A percentile compares a stretch with the other conserved stretches of the same genome.
These are phyloP conservation scores for Curvularia sp. DNA, from an alignment of 2,329 filamentous ascomycete species.

Conservation along the genomic window DNA sequence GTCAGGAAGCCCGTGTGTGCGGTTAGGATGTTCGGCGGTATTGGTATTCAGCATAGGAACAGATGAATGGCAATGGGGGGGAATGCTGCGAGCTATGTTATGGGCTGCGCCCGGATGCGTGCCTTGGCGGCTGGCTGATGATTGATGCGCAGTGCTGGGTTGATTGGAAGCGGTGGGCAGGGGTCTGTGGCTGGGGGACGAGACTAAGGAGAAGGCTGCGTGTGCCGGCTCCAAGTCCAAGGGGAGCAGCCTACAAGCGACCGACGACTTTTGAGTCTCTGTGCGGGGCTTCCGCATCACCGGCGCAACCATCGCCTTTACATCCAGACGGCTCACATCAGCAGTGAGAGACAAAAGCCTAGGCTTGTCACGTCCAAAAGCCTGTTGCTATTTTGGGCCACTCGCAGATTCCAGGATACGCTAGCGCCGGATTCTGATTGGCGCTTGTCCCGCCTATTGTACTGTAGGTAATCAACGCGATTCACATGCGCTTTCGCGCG, in stretches of 20 bases:
- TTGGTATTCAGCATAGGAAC: slow-evolving; percentile 9
- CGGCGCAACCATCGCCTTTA: neutral
- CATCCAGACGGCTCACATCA: slow-evolving; percentile 21
- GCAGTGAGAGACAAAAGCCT: slow-evolving; percentile 16
- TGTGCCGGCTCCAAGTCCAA: slow-evolving; percentile 1
- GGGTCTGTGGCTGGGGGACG: slow-evolving; percentile 28
- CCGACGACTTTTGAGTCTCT: neutral
- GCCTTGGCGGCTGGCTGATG: slow-evolving; percentile 35
- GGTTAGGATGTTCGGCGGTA: slow-evolving; percentile 6
- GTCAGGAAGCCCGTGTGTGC: slow-evolving; percentile 13
- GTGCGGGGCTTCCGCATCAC: neutral
- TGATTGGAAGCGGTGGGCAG: slow-evolving; percentile 24
- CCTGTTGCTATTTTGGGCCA: slow-evolving; percentile 37
- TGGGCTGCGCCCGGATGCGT: slow-evolving; percentile 30
- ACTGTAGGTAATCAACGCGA: no score
- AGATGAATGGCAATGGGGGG: slow-evolving; percentile 11
- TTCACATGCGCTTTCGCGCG: slow-evolving; percentile 20
- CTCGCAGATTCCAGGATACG: slow-evolving; percentile 16
- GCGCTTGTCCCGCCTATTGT: slow-evolving; percentile 15
- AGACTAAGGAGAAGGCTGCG: slow-evolving; percentile 8
- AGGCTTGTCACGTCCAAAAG: slow-evolving; percentile 25
- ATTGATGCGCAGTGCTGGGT: slow-evolving; percentile 28
- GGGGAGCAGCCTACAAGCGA: neutral
- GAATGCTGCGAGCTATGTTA: slow-evolving; percentile 16
- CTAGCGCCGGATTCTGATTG: slow-evolving; percentile 30